Conservation (phyloP, 805 yeast genomes). For the Sugiyamaella chiloensis region DNA sequence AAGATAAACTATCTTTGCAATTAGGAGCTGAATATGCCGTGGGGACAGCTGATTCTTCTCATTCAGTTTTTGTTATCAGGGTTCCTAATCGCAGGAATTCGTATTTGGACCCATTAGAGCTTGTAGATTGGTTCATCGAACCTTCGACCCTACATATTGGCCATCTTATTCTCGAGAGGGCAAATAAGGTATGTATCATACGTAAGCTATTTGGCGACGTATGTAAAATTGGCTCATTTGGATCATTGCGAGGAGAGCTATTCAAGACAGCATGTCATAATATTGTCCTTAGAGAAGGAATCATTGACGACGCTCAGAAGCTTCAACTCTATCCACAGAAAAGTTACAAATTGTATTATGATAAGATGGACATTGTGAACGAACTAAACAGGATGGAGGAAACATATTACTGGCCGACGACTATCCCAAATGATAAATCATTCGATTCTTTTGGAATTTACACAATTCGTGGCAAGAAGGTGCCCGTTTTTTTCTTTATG, state of each 20-base stretch:
- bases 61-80: background rate
- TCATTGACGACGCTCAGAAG: background rate
- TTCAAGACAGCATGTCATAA: background rate
- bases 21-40: background rate
- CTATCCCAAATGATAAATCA: background rate
- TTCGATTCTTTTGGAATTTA: background rate
- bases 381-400: background rate
- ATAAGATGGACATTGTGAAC: background rate
- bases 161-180: too few species aligned
- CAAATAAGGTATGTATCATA: background rate
- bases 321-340: background rate
- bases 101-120: too few species aligned
- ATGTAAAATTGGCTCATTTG: background rate
- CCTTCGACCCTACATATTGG: too few species aligned
- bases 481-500: background rate
- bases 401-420: background rate
- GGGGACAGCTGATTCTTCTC: too few species aligned
- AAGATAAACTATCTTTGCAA: background rate
- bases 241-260: constrained; percentile 1
- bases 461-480: background rate
- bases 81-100: background rate
- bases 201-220: background rate
- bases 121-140: too few species aligned
- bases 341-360: background rate
- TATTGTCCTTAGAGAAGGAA: background rate